A percentile compares a stretch with the other conserved stretches of the same genome.
Evolutionary conservation across 805 yeast species (phyloP).

Genomic region (Ogataea nakhonphanomensis): DNA sequence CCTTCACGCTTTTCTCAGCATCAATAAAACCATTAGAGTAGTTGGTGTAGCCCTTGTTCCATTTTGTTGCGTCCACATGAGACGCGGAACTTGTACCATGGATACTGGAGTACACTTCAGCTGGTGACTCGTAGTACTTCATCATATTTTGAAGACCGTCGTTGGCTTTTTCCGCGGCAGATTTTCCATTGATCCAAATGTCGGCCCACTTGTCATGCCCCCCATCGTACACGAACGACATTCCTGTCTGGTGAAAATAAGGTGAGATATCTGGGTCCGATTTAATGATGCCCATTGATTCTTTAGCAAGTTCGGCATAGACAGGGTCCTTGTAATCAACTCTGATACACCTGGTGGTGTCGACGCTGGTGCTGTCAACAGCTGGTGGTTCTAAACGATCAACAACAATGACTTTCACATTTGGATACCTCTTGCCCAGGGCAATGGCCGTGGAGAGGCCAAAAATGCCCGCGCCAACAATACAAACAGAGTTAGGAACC

Average conservation of each 20-base stretch:
- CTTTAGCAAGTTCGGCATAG: slow-evolving; percentile 22
- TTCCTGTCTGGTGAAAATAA: slow-evolving; percentile 24
- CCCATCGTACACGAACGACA: slow-evolving; percentile 27
- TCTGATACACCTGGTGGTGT: slow-evolving; percentile 26
- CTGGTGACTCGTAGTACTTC: slow-evolving; percentile 9
- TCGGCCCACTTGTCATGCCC: slow-evolving; percentile 24
- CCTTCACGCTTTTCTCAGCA: slow-evolving; percentile 22
- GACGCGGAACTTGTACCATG: slow-evolving; percentile 6
- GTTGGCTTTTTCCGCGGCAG: slow-evolving; percentile 17
- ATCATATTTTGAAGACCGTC: slow-evolving; percentile 11
- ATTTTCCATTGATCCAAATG: slow-evolving; percentile 17
- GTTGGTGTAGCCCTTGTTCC: slow-evolving; percentile 27
- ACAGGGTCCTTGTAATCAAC: slow-evolving; percentile 23
- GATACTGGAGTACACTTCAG: slow-evolving; percentile 14
- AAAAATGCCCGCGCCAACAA: slow-evolving; percentile 50
- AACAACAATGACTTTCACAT: slow-evolving; percentile 17
- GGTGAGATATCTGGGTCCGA: slow-evolving; percentile 22
- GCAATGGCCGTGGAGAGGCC: slow-evolving; percentile 45
- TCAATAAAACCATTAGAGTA: slow-evolving; percentile 25
- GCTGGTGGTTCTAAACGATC: slow-evolving; percentile 30
- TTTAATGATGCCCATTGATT: slow-evolving; percentile 20
- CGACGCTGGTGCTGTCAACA: slow-evolving; percentile 25
- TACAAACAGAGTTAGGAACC: slow-evolving; percentile 21
- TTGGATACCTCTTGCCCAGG: slow-evolving; percentile 21
- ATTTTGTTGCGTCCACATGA: slow-evolving; percentile 2